Percentiles rank a stretch among this genome's conserved stretches.
Conservation (phyloP, 176 grass and related monocot genomes). For the Tuctoria greenei region DNA sequence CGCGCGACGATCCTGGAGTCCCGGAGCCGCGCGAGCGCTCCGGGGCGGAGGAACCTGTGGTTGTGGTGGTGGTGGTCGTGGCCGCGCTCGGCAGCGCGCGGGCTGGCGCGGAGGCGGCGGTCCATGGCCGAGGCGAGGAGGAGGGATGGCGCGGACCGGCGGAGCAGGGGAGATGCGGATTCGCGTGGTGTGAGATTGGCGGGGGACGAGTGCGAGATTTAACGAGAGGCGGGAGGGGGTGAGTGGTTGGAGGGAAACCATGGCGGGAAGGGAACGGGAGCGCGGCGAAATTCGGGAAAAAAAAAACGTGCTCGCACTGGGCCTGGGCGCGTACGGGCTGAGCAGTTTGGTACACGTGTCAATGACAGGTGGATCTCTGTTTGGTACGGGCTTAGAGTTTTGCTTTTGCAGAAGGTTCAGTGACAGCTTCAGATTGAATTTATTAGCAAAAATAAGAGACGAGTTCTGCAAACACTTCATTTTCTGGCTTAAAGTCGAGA, state of each 20-base stretch:
- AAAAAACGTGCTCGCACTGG: neutral
- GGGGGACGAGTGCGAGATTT: constrained; percentile 28
- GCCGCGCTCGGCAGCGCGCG: constrained; percentile 29
- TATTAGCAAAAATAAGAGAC: neutral
- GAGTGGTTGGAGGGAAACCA: constrained; percentile 43
- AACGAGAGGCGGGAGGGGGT: neutral
- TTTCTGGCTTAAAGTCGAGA: neutral
- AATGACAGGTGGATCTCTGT: constrained; percentile 5
- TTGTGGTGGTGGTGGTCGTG: constrained; percentile 34
- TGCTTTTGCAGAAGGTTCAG: neutral
- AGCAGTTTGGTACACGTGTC: neutral
- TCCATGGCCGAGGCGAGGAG: constrained; percentile 33
- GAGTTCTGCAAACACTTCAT: neutral
- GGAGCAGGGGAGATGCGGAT: neutral
- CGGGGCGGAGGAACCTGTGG: constrained; percentile 75
- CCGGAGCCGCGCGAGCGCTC: constrained; percentile 74
- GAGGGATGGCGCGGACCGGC: neutral
- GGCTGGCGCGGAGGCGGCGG: constrained; percentile 27
- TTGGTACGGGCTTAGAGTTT: neutral
- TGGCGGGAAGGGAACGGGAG: constrained; percentile 39
- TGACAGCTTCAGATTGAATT: neutral
- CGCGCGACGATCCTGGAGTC: constrained; percentile 77
- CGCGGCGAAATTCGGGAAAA: constrained; percentile 37
- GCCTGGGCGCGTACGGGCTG: neutral
- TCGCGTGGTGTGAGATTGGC: constrained; percentile 30